phyloP scores from a whole-genome alignment of 352 stramenopile species.

The Pythium guiyangense region DNA sequence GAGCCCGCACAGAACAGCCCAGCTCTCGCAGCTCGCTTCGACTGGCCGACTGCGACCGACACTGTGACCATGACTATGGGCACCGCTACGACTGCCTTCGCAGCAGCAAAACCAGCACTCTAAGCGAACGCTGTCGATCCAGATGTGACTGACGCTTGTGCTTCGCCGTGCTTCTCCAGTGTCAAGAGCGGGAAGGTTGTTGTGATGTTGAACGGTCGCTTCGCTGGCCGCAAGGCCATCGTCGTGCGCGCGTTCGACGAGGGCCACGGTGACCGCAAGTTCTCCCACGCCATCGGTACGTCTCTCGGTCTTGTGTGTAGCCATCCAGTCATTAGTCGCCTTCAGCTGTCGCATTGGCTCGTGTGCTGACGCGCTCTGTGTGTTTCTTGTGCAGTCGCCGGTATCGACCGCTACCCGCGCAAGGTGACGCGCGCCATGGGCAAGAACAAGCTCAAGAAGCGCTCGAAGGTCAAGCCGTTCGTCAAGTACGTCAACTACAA shows the following conservation, averaged over 20 bases:
- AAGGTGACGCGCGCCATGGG: slow-evolving; percentile 98
- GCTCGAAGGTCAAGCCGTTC: slow-evolving; percentile 98
- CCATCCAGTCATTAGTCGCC: neutral
- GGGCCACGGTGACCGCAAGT: slow-evolving; percentile 94
- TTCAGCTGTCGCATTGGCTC: neutral
- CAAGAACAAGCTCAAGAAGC: slow-evolving; percentile 97
- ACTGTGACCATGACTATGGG: neutral
- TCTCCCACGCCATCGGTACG: slow-evolving; percentile 94
- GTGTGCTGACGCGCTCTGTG: neutral
- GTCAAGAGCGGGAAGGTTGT: slow-evolving; percentile 99
- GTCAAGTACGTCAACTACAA: slow-evolving; percentile 99
- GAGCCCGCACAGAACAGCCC: neutral
- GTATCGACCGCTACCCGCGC: slow-evolving; percentile 94
- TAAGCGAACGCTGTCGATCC: too few relatives aligned
- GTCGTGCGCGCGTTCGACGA: slow-evolving; percentile 99
- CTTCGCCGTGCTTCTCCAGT: slow-evolving; percentile 29
- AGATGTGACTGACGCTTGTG: slow-evolving; percentile 11
- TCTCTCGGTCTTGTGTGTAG: neutral
- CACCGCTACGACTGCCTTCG: neutral
- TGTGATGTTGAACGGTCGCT: slow-evolving; percentile 97
- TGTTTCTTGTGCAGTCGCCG: slow-evolving; percentile 64
- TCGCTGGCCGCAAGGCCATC: slow-evolving; percentile 98
- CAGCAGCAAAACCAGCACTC: neutral
- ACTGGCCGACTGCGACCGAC: neutral
- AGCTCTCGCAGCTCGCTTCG: too few relatives aligned